A percentile compares a stretch with the other conserved stretches of the same genome.
Evolutionary conservation across 2,329 filamentous ascomycete species (phyloP).

Genomic region (Sphaerostilbella broomeana): DNA sequence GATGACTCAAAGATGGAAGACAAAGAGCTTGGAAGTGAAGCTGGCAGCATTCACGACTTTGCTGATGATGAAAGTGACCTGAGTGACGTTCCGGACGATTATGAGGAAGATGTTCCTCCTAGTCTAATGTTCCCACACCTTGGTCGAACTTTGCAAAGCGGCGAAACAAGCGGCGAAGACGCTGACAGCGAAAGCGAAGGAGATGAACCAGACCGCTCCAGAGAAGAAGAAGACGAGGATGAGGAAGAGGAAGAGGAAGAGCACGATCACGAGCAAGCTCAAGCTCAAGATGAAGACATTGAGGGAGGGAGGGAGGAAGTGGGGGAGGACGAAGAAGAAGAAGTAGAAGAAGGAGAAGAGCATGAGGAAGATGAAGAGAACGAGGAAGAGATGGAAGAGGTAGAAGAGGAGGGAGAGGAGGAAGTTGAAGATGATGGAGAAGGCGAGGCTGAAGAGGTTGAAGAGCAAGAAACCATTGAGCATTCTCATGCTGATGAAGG

Average conservation of each 20-base stretch:
- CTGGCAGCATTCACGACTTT: constrained; percentile 56
- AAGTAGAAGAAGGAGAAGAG: constrained; percentile 3
- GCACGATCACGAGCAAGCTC: no score
- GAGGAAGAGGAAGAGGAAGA: constrained; percentile 16
- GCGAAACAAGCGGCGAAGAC: constrained; percentile 30
- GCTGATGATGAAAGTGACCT: constrained; percentile 65
- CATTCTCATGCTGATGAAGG: no score
- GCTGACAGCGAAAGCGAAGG: constrained; percentile 31
- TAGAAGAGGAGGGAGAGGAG: constrained; percentile 13
- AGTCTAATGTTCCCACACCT: constrained; percentile 46
- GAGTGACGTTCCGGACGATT: constrained; percentile 55
- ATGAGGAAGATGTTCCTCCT: constrained; percentile 50
- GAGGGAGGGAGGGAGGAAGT: constrained; percentile 1
- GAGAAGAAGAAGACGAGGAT: constrained; percentile 15
- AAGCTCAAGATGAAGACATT: constrained; percentile 3
- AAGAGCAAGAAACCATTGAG: no score
- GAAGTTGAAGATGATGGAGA: constrained; percentile 13
- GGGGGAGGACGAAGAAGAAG: constrained; percentile 14
- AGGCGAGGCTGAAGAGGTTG: no score
- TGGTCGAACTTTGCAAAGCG: constrained; percentile 22
- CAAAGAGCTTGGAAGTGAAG: constrained; percentile 22
- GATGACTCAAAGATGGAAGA: constrained; percentile 24
- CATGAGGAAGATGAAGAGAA: constrained; percentile 19
- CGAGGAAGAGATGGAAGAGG: constrained; percentile 20
- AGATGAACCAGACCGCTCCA: constrained; percentile 21